Percentiles rank a stretch among this genome's conserved stretches.
phyloP scores from a whole-genome alignment of 2,329 filamentous ascomycete species.

The Cercospora citrullina region DNA sequence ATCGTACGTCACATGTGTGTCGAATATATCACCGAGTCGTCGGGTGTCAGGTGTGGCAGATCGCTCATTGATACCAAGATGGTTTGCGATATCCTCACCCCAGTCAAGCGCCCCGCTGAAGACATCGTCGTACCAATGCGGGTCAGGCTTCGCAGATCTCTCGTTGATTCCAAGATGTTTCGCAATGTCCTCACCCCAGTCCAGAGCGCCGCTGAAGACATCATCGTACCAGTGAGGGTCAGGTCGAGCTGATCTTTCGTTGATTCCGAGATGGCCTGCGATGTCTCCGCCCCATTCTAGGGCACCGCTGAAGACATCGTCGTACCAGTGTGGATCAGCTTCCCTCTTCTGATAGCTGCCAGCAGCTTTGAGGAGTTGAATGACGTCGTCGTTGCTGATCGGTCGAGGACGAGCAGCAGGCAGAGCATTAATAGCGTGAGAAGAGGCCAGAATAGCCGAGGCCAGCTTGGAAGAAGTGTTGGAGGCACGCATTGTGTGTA shows the following conservation, averaged over 20 bases:
- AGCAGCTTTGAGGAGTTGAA: not conserved
- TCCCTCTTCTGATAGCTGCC: not conserved
- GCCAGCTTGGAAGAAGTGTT: not conserved
- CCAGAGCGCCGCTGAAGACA: not conserved
- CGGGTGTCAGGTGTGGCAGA: too few species aligned
- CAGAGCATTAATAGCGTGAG: not conserved
- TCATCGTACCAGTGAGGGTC: not conserved
- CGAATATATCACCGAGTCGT: too few species aligned
- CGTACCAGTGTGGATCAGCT: not conserved
- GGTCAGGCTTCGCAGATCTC: not conserved
- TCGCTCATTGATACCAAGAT: not conserved
- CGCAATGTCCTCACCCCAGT: not conserved
- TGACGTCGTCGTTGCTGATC: not conserved
- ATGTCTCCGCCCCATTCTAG: not conserved
- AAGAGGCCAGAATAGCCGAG: not conserved
- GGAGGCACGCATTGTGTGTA: not conserved
- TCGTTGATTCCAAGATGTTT: not conserved
- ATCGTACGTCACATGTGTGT: too few species aligned
- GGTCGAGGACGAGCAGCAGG: not conserved
- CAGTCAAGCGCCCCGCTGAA: not conserved
- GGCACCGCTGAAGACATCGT: not conserved
- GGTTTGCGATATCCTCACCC: not conserved
- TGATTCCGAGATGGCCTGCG: not conserved
- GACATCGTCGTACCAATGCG: not conserved
- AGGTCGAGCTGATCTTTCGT: not conserved